Base-by-base conservation (phyloP, 129 eudicot genomes). In the Centaurea solstitialis region DNA sequence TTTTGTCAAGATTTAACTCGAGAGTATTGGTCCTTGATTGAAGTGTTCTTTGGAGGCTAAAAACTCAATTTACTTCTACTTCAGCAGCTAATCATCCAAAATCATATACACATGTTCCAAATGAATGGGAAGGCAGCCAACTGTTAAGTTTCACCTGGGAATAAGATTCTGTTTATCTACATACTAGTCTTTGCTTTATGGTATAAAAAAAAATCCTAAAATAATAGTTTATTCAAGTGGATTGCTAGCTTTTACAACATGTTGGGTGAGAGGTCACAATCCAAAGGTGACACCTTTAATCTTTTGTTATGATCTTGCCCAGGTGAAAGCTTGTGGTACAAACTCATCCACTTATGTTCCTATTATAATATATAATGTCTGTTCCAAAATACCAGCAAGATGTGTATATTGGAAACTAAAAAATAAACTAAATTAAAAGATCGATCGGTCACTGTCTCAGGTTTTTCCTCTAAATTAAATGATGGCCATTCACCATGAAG, bases 251-350 rank as follows among this genome's bases (percentile, higher is more conserved):
- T 76, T 77, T 66, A 39, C 28, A 23, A 7, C 70, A 67, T 66
- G 45, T 78, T 76, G 70, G 75, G 68, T 78, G 62, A 21, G 43
- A 78, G 33, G 75, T 50, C 70, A 37, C 47, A 43, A 69, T 78
- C 75, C 26, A 61, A n/a, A n/a, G n/a, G 72, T 59, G 72, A 76
- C 21, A 59, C 74, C 9, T 77, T 66, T 77, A 28, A 67, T 77
- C 74, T 66, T 67, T 41, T 66, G 74, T 66, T 68, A 39, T 67
- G 65, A 65, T 77, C 23, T 21, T 53, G 26, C 67, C 28, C 26
- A 66, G 81, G 81, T 66, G 38, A 77, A 77, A 67, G 61, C 38
- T 70, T 70, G 43, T 35, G 13, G 26, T 35, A 70, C 74, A 70
- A 33, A 53, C 26, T 17, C 17, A 22, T 57, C 45, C 79, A 53